Base-by-base conservation (phyloP, 1,284 basidiomycete genomes). In the Malassezia equina region DNA sequence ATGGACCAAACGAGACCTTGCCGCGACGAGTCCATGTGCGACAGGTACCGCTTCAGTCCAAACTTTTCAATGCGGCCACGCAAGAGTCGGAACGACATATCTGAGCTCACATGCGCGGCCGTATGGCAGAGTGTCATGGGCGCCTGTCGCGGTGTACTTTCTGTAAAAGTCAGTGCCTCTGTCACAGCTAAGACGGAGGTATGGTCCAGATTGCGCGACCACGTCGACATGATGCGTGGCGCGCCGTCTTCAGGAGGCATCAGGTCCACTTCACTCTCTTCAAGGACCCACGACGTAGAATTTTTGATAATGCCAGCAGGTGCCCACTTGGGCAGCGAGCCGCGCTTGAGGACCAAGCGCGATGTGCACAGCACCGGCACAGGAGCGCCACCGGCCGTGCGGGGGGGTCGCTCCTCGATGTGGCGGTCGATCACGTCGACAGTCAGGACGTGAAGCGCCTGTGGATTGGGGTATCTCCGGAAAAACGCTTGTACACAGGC, bases 391-490 rank as follows among this genome's bases (percentile, higher is more conserved):
- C 11, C 12, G 12, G 43, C 29, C 15, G 31, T 17, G 12, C 25
- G 40, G n/a, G 52, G 33, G 7, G 63, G 61, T 23, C 69, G 63
- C 23, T 64, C 55, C 39, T 69, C 67, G 51, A 71, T 66, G 17
- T 59, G 59, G 60, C 91, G 85, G 51, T 87, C 86, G 59, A 96
- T 81, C 59, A 95, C 90, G 78, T 96, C 93, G 79, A 89, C 90
- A 7, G 89, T 89, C 57, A 94, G 78, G 71, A 98, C 86, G 76
- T 98, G 93, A 11, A 88, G 81, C 6, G 93, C 88, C 67, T 88
- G 88, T 39, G 93, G 91, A 76, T 96, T 98, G 3, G 94, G 93
- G 75, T 98, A 98, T 62, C 94, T 86, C 59, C 95, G 80, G 70
- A 91, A 90, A 79, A 88, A 96, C 15, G 91, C 91, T 19, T 65